Base-by-base conservation (phyloP, 768 basidiomycete genomes). In the Tephrocybe rancida region DNA sequence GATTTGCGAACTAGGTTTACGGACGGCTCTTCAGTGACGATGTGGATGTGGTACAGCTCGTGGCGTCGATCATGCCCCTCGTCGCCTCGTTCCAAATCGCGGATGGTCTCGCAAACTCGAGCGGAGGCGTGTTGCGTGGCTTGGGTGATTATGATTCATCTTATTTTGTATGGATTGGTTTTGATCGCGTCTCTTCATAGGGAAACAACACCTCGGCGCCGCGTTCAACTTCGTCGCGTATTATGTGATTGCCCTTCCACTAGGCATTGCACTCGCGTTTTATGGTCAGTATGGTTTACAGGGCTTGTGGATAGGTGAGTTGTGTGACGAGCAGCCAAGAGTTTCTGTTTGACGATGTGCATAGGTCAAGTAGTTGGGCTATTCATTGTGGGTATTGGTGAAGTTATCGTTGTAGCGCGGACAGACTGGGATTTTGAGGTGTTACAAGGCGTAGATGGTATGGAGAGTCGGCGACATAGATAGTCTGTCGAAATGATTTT, bases 221-320 rank as follows among this genome's bases (percentile, higher is more conserved):
- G 60, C 83, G 6, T 89, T 90, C 72, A 90, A 91, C 63, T 64
- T 87, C 22, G 68, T 88, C 14, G 87, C 88, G 1, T 93, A 93
- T 69, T 94, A 93, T 61, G 68, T 85, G 30, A 70, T 92, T 67
- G 88, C 91, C 24, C 80, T 93, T 24, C 91, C 92, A 0, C 73
- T 91, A 52, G 92, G 90, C 7, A 74, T 92, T 44, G 85, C 80
- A 58, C 79, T 94, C 11, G 78, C 88, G 5, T 92, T 92, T 67
- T 74, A 76, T 60, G 60, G 64, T 3, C 63, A 67, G 18, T 64
- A 74, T 18, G 85, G 77, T 1, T 75, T 95, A 14, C 71, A 77
- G 43, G 93, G 93, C 13, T 75, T 95, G 10, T 95, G 93, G 93
- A 80, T 89, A 44, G 93, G 92, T 65, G 64, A 71, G 53, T 79